phyloP scores from a whole-genome alignment of 306 rosid species.

The Casuarina cunninghamiana region DNA sequence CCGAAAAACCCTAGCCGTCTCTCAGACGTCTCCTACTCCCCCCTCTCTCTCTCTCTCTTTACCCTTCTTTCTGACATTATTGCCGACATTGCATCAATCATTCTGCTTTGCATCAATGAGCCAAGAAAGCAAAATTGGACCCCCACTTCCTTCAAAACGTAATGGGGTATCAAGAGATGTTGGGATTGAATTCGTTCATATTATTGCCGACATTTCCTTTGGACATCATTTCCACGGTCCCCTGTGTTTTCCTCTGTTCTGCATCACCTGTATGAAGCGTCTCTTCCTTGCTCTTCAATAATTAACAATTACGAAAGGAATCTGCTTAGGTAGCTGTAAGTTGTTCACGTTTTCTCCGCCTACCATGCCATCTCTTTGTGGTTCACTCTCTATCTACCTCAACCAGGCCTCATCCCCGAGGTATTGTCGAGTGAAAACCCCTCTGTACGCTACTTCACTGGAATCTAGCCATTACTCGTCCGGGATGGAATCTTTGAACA shows the following conservation, averaged over 20 bases:
- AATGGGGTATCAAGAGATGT: too few relatives aligned
- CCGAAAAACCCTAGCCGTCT: too few relatives aligned
- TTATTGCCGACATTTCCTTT: not conserved
- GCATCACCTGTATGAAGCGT: not conserved
- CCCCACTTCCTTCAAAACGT: too few relatives aligned
- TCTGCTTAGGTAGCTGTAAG: not conserved
- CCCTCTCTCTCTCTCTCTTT: too few relatives aligned
- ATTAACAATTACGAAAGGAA: not conserved
- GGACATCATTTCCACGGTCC: not conserved
- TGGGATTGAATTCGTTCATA: not conserved
- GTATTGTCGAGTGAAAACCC: not conserved
- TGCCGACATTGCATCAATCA: not conserved
- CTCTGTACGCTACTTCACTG: not conserved
- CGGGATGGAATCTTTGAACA: slow-evolving; percentile 12
- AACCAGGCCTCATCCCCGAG: too few relatives aligned
- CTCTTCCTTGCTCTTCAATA: not conserved
- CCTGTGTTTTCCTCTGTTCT: not conserved
- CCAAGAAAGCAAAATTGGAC: not conserved
- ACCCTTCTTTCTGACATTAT: too few relatives aligned
- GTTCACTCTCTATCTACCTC: not conserved
- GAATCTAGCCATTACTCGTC: not conserved
- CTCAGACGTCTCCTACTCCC: too few relatives aligned
- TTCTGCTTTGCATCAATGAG: not conserved
- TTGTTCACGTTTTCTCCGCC: not conserved
- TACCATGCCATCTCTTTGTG: not conserved